These are phyloP conservation scores for Candida succiphila DNA, from an alignment of 805 yeast species.

Conservation along the genomic window DNA sequence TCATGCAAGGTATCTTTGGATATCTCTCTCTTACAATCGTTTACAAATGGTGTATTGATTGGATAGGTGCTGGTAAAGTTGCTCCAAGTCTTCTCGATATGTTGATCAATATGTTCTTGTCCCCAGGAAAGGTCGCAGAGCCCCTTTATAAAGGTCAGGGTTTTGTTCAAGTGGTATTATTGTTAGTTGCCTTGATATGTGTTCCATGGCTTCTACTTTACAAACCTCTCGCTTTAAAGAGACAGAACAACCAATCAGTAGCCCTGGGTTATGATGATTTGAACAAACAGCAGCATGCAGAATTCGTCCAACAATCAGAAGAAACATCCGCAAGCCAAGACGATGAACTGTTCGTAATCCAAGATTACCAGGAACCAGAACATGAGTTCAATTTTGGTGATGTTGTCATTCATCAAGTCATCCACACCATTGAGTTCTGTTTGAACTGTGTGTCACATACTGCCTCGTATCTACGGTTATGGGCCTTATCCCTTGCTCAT, in stretches of 20 bases:
- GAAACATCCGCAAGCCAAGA: conserved; percentile 7
- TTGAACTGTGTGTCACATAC: conserved; percentile 74
- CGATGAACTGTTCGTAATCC: conserved; percentile 16
- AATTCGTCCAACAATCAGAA: conserved; percentile 6
- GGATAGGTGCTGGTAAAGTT: conserved; percentile 50
- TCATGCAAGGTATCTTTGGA: conserved; percentile 72
- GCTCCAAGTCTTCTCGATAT: conserved; percentile 70
- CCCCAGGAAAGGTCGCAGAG: conserved; percentile 63
- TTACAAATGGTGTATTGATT: conserved; percentile 67
- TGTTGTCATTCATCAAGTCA: conserved; percentile 68
- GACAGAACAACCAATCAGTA: conserved; percentile 37
- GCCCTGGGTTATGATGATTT: conserved; percentile 43
- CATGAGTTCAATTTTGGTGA: conserved; percentile 48
- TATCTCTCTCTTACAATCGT: conserved; percentile 56
- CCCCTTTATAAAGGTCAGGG: conserved; percentile 59
- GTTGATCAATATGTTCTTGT: conserved; percentile 66
- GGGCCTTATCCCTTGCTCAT: conserved; percentile 76
- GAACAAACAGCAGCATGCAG: conserved; percentile 16
- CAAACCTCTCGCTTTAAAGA: conserved; percentile 42
- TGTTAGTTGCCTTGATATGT: conserved; percentile 53
- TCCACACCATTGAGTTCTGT: conserved; percentile 74
- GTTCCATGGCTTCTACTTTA: conserved; percentile 65
- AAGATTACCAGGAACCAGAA: conserved; percentile 25
- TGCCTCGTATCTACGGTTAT: conserved; percentile 65
- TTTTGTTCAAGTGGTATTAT: conserved; percentile 44